Conservation (phyloP, 2,329 filamentous ascomycete species). For the Xylariaceae sp. region DNA sequence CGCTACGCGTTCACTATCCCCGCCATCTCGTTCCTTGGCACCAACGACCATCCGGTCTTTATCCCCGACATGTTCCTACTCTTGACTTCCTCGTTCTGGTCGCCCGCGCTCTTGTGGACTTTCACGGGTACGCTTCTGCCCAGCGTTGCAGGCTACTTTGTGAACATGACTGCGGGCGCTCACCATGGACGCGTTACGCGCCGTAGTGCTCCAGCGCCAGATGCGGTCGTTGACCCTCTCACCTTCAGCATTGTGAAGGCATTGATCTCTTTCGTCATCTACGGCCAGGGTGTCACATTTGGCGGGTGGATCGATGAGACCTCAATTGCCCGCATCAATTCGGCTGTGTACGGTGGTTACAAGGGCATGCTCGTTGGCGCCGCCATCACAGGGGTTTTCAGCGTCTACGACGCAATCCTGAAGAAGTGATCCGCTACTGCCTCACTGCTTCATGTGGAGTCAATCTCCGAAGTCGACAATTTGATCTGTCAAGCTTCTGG, state of each 20-base stretch:
- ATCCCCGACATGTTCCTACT: conserved; percentile 79
- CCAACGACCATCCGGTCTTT: conserved; percentile 56
- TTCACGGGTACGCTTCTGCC: conserved; percentile 69
- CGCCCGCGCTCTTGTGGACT: conserved; percentile 71
- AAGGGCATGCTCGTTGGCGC: conserved; percentile 65
- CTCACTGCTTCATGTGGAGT: too few relatives aligned
- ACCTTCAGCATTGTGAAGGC: conserved; percentile 89
- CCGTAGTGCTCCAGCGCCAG: conserved; percentile 37
- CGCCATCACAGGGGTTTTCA: conserved; percentile 62
- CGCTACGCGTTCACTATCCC: conserved; percentile 71
- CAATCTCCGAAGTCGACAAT: too few relatives aligned
- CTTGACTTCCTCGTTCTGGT: conserved; percentile 77
- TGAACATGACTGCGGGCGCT: conserved; percentile 68
- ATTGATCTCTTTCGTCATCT: conserved; percentile 75
- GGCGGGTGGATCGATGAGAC: conserved; percentile 52
- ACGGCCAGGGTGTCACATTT: conserved; percentile 61
- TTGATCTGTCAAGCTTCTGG: too few relatives aligned
- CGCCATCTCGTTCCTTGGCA: conserved; percentile 50
- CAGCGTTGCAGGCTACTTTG: conserved; percentile 73
- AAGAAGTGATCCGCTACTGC: conserved; percentile 47
- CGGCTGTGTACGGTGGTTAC: conserved; percentile 67
- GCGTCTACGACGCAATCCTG: conserved; percentile 74
- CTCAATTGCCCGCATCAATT: conserved; percentile 59
- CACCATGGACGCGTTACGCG: conserved; percentile 38
- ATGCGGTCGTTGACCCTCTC: conserved; percentile 73